Evolutionary conservation across 2,329 filamentous ascomycete species (phyloP).

Genomic region (Colletotrichum melonis): DNA sequence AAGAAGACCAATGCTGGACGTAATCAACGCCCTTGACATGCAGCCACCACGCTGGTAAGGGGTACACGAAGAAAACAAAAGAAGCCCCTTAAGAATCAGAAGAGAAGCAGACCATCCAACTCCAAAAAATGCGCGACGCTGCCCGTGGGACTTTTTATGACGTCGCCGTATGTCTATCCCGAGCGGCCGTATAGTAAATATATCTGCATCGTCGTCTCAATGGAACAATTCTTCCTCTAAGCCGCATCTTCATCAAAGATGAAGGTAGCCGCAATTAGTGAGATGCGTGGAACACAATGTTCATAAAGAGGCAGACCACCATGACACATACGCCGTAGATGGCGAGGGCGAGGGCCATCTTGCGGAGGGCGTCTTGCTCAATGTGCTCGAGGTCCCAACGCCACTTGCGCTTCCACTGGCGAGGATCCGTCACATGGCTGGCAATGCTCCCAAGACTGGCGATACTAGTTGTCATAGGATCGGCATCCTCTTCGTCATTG

Average conservation of each 20-base stretch:
- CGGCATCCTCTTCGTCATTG: conserved; percentile 55
- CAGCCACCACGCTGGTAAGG: conserved; percentile 19
- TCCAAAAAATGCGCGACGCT: conserved; percentile 20
- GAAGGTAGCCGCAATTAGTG: conserved; percentile 56
- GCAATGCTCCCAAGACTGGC: conserved; percentile 56
- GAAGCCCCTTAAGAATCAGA: neutral
- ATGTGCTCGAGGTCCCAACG: conserved; percentile 72
- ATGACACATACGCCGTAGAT: conserved; percentile 90
- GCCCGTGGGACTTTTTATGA: neutral
- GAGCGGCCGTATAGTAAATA: conserved; percentile 16
- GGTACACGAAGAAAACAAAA: neutral
- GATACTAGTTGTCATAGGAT: conserved; percentile 56
- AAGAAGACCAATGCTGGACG: neutral
- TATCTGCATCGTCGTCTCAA: neutral
- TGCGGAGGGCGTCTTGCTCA: conserved; percentile 74
- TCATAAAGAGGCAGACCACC: conserved; percentile 87
- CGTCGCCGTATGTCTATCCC: conserved; percentile 16
- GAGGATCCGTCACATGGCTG: conserved; percentile 49
- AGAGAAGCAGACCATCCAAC: conserved; percentile 6
- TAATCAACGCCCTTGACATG: conserved; percentile 15
- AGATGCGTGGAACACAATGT: conserved; percentile 79
- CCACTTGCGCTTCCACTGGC: conserved; percentile 66
- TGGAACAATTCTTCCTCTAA: conserved; percentile 25
- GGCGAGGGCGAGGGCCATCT: conserved; percentile 78
- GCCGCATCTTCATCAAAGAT: neutral